Percentiles rank a stretch among this genome's conserved stretches.
phyloP scores from a whole-genome alignment of 2,329 filamentous ascomycete genomes.

The Colletotrichum tropicale region DNA sequence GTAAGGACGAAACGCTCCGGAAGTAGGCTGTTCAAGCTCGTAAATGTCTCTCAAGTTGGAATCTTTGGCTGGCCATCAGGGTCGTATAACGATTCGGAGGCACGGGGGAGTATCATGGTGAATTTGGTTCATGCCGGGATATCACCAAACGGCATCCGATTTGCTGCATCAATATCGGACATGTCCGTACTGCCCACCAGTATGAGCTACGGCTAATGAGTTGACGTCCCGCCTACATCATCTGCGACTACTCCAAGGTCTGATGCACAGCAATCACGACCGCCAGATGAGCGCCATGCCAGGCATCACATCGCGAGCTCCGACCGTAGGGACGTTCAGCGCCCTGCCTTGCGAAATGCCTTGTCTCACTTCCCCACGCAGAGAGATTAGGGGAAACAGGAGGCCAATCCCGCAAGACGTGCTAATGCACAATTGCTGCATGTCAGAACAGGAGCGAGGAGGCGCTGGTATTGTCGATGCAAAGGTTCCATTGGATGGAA shows the following conservation, averaged over 20 bases:
- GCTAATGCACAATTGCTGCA: background rate
- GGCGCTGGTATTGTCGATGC: background rate
- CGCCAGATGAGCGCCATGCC: background rate
- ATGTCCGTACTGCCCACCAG: background rate
- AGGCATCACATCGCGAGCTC: constrained; percentile 11
- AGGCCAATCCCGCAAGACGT: background rate
- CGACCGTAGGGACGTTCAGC: background rate
- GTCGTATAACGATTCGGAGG: background rate
- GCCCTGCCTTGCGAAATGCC: constrained; percentile 13
- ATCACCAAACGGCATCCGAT: background rate
- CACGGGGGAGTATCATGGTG: background rate
- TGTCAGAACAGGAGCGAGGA: constrained; percentile 11
- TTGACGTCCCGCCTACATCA: background rate
- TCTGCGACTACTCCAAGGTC: background rate
- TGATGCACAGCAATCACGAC: background rate
- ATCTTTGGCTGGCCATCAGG: background rate
- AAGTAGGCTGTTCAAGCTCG: background rate
- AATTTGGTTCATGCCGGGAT: background rate
- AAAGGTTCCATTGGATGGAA: constrained; percentile 13
- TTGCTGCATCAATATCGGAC: background rate
- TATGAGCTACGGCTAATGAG: background rate
- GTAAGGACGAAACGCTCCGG: background rate
- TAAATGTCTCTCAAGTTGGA: background rate
- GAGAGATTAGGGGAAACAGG: background rate
- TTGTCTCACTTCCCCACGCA: background rate